Evolutionary conservation across 2,329 filamentous ascomycete species (phyloP).

Genomic region (Clarireedia homoeocarpa): DNA sequence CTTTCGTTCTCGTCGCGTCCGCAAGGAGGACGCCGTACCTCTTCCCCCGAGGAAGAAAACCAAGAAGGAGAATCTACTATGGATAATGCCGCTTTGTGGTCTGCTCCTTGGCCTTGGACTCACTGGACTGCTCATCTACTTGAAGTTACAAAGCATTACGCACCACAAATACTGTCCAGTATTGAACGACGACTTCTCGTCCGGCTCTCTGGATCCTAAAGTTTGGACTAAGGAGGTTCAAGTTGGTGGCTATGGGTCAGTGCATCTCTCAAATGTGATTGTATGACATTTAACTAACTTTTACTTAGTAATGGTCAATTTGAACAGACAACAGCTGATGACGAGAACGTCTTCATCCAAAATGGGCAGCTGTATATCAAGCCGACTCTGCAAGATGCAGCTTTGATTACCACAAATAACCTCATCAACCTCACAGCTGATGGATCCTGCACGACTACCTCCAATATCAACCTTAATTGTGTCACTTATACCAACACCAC

Average conservation of each 20-base stretch:
- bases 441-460: slow-evolving; percentile 54
- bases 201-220: slow-evolving; percentile 26
- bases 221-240: slow-evolving; percentile 43
- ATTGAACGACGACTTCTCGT: slow-evolving; percentile 38
- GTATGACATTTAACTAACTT: not conserved
- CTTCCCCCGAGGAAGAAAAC: slow-evolving; percentile 65
- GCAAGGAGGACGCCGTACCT: slow-evolving; percentile 62
- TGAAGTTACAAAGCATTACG: slow-evolving; percentile 60
- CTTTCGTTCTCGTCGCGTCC: slow-evolving; percentile 66
- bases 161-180: slow-evolving; percentile 69
- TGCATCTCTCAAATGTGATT: slow-evolving; percentile 42
- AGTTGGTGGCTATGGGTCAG: slow-evolving; percentile 33
- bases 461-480: slow-evolving; percentile 50
- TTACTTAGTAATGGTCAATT: slow-evolving; percentile 67
- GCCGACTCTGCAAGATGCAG: slow-evolving; percentile 66
- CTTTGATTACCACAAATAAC: slow-evolving; percentile 57
- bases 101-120: slow-evolving; percentile 60
- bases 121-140: slow-evolving; percentile 63
- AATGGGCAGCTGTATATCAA: slow-evolving; percentile 65
- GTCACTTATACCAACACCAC: slow-evolving; percentile 68
- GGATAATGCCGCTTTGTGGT: slow-evolving; percentile 64
- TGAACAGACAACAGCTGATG: slow-evolving; percentile 61
- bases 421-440: slow-evolving; percentile 59
- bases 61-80: slow-evolving; percentile 73
- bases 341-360: slow-evolving; percentile 68